Evolutionary conservation across 805 yeast genomes (phyloP).

Genomic region (Saccharomycopsis sp.): DNA sequence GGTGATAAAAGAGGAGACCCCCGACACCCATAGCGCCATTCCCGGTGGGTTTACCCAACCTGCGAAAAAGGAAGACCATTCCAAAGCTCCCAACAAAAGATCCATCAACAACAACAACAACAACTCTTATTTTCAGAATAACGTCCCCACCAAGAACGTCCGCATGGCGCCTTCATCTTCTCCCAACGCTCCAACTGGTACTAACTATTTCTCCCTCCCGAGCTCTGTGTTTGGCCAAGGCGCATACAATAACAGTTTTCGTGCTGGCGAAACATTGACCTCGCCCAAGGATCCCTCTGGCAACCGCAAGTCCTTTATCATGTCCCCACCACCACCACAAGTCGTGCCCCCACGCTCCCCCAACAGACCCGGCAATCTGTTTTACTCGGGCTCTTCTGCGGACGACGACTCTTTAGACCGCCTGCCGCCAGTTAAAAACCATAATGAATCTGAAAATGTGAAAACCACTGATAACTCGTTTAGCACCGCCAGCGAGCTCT

Average conservation of each 20-base stretch:
- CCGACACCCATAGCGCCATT: too few relatives aligned
- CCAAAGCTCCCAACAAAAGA: neutral
- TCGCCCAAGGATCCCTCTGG: constrained; percentile 7
- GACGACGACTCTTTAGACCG: too few relatives aligned
- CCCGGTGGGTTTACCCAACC: neutral
- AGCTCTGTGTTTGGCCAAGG: constrained; percentile 5
- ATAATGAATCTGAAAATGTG: too few relatives aligned
- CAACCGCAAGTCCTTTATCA: constrained; percentile 3
- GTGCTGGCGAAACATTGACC: constrained; percentile 17
- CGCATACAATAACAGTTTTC: constrained; percentile 16
- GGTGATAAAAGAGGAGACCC: neutral
- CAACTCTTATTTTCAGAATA: constrained; percentile 3
- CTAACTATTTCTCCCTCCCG: constrained; percentile 2
- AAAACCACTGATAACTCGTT: constrained; percentile 1
- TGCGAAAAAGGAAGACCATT: neutral
- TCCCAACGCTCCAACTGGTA: neutral
- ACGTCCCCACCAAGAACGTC: constrained; percentile 14
- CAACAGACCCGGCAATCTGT: too few relatives aligned
- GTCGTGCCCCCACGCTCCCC: constrained; percentile 18
- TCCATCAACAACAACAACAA: neutral
- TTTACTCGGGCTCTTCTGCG: too few relatives aligned
- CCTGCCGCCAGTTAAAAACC: too few relatives aligned
- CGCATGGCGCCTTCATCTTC: constrained; percentile 6
- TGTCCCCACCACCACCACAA: neutral
- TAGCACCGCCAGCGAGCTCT: too few relatives aligned